phyloP scores from a whole-genome alignment of 495 filamentous ascomycete species.

The Pyronema omphalodes region DNA sequence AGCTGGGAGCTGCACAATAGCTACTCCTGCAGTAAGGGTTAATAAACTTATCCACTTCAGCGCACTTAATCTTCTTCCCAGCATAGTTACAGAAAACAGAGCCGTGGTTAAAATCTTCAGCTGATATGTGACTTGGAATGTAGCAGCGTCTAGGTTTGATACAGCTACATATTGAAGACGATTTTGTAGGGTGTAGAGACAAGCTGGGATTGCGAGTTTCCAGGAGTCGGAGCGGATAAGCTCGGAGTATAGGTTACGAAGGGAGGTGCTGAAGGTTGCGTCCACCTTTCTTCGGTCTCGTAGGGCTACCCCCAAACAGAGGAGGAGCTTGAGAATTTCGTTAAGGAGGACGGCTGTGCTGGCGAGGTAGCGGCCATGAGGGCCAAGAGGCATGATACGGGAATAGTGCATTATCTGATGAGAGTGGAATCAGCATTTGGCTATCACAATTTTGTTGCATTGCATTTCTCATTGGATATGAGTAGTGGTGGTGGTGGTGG shows the following conservation, averaged over 20 bases:
- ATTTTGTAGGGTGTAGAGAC: constrained; percentile 79
- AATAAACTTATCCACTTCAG: constrained; percentile 66
- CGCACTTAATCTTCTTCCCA: constrained; percentile 46
- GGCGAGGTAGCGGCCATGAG: constrained; percentile 71
- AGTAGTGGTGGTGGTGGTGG: no score
- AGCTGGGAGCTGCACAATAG: constrained; percentile 63
- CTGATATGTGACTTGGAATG: constrained; percentile 85
- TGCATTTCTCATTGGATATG: neutral
- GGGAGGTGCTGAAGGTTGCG: constrained; percentile 46
- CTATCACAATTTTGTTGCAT: neutral
- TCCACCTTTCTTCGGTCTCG: constrained; percentile 40
- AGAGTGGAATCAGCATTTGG: constrained; percentile 3
- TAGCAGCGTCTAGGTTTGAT: constrained; percentile 74
- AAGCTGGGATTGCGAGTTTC: constrained; percentile 83
- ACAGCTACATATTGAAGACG: constrained; percentile 82
- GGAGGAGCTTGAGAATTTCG: constrained; percentile 75
- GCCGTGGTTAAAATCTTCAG: constrained; percentile 84
- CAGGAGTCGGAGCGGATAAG: constrained; percentile 89
- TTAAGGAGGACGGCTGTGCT: constrained; percentile 91
- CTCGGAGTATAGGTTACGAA: constrained; percentile 56
- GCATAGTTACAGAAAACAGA: constrained; percentile 62
- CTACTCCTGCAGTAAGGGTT: constrained; percentile 66
- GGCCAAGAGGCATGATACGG: constrained; percentile 64
- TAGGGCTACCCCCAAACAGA: constrained; percentile 69
- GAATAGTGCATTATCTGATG: constrained; percentile 77